Base-by-base conservation (phyloP, 2,329 filamentous ascomycete genomes). In the Ascocoryne sarcoides region DNA sequence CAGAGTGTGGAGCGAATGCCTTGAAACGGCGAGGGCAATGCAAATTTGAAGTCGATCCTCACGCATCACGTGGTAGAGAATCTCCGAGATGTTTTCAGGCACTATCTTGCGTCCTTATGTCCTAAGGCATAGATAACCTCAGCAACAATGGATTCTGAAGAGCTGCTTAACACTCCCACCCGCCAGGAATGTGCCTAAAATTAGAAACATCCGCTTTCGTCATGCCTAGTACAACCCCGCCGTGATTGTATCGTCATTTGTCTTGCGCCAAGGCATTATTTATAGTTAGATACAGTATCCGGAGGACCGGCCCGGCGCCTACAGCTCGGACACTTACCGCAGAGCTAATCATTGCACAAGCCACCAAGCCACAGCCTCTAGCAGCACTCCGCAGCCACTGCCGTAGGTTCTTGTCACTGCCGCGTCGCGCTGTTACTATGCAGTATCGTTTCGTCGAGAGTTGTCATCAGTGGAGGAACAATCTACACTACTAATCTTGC, bases 21-120 rank as follows among this genome's bases (percentile, higher is more conserved):
- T n/a, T 14, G 23, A 19, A 37, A 37, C 23, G 23, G 23, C 15
- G 23, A 37, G 12, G 35, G 34, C 33, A 15, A 29, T 37, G 21
- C 34, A 29, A 28, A 28, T 37, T 37, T 36, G 20, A 28, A 4
- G 19, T 26, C 33, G 33, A 36, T 36, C 33, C 19, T 36, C 19
- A 26, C 20, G 34, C 12, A 28, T 36, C 34, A 36, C 21, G 34
- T 36, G 34, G 21, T 23, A 15, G 17, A 21, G 23, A 14, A 14
- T 21, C 12, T 10, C 16, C 15, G 20, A 21, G 28, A 14, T 19
- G 14, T 29, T 28, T 36, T 20, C 15, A 14, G 34, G 19, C 23
- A 12, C 17, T 36, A 36, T 36, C 21, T 36, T 36, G 34, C n/a
- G 34, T 36, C 34, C 20, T 29, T 36, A 28, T 21, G 32, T 34